These are phyloP conservation scores for Candida coleopterorum DNA, from an alignment of 805 yeast species.

Conservation along the genomic window DNA sequence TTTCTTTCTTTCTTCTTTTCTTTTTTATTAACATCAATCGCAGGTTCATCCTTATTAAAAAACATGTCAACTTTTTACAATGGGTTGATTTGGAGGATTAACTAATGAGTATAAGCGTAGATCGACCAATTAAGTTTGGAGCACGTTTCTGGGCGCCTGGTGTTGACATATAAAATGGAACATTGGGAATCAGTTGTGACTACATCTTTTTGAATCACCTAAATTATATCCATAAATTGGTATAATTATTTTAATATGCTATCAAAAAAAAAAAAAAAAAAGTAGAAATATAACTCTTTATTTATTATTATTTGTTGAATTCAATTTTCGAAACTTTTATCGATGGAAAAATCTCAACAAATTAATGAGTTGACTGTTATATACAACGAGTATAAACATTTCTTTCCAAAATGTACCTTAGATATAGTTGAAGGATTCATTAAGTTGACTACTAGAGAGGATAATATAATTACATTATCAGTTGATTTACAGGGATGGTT, in stretches of 20 bases:
- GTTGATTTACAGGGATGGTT: slow-evolving; percentile 30
- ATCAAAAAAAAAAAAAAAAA: no score
- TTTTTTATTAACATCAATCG: slow-evolving; percentile 33
- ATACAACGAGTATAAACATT: slow-evolving; percentile 18
- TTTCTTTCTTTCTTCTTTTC: slow-evolving; percentile 1
- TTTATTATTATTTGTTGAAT: neutral
- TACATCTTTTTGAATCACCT: no score
- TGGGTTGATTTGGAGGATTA: slow-evolving; percentile 18
- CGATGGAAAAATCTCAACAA: slow-evolving; percentile 15
- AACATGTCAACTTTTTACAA: slow-evolving; percentile 13
- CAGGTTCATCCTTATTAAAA: slow-evolving; percentile 26
- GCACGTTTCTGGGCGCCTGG: slow-evolving; percentile 47
- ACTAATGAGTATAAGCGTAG: slow-evolving; percentile 33
- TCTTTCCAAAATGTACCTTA: slow-evolving; percentile 16
- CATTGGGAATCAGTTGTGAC: slow-evolving; percentile 45
- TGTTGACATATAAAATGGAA: slow-evolving; percentile 34
- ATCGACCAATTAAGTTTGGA: slow-evolving; percentile 29
- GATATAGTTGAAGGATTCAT: slow-evolving; percentile 6
- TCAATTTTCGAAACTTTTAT: neutral
- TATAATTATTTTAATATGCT: no score
- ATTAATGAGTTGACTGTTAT: slow-evolving; percentile 17
- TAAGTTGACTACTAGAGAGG: slow-evolving; percentile 15
- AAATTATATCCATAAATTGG: no score
- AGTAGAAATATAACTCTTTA: no score
- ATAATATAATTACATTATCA: slow-evolving; percentile 11